Evolutionary conservation across 768 basidiomycete genomes (phyloP), one percentile per base, ranked within the genome.

Genomic region (Boletus tomentosulus): DNA sequence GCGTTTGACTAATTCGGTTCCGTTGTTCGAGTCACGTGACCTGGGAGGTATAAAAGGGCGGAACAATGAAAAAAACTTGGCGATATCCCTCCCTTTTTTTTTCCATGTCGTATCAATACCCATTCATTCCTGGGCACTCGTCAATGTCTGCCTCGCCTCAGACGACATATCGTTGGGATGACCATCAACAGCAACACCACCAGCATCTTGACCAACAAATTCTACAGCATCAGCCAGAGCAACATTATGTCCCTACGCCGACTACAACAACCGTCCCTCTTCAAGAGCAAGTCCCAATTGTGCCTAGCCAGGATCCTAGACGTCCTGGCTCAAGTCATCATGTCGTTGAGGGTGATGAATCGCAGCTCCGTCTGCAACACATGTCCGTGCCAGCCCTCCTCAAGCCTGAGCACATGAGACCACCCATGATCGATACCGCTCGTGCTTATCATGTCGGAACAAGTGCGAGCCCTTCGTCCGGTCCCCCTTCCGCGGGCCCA

Each of bases 51-150:
- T 72, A 70, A 76, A 69, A 74, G 53, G 52, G 48, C 57, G 62
- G 57, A 56, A 53, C 54, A 55, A 19, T 19, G 19, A 31, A 56
- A 57, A 64, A 57, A 61, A 55, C 44, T 13, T 8, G 50, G 11
- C 1, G 46, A 58, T 39, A 58, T 55, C 62, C 59, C 63, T 65
- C 70, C 62, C 63, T 33, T 33, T 63, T 62, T 60, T 65, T 64
- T 58, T 59, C 65, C 68, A 80, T 80, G 79, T 79, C 80, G 65
- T 79, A 75, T 70, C 73, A 74, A 57, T 76, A 66, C 59, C 74
- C 76, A 59, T 76, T 73, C 69, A 65, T 72, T 59, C 70, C 69
- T 63, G 78, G 78, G 66, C 71, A 74, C 64, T 73, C 73, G 66
- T 77, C 79, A 28, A 72, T 71, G 60, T 75, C 81, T 44, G 65